These are phyloP conservation scores for Leptodermis oblonga DNA, from an alignment of 257 asterid genomes.

Conservation along the genomic window DNA sequence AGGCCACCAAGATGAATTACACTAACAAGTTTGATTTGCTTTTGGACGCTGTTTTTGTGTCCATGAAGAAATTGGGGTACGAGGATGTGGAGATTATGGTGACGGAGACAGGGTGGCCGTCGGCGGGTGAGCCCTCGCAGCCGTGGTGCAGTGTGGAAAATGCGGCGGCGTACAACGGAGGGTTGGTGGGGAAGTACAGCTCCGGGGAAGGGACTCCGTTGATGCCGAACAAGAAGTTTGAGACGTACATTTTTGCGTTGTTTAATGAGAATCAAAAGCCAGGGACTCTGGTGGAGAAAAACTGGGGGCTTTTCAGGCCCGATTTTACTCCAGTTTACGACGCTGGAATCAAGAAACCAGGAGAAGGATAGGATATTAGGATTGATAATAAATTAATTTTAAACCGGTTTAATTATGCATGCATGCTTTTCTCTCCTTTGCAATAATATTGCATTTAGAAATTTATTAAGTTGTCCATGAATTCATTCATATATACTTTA, in stretches of 20 bases:
- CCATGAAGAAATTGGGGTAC: constrained; percentile 71
- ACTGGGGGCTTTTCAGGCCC: constrained; percentile 78
- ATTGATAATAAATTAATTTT: background rate
- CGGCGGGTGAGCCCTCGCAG: constrained; percentile 56
- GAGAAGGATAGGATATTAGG: constrained; percentile 1
- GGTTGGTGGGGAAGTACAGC: constrained; percentile 41
- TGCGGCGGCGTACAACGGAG: constrained; percentile 71
- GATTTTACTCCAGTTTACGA: constrained; percentile 70
- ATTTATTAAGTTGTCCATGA: too few species aligned
- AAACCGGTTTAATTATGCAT: too few species aligned
- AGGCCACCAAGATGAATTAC: constrained; percentile 36
- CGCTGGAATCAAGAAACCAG: constrained; percentile 54
- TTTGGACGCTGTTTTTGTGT: constrained; percentile 56
- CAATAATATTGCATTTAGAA: too few species aligned
- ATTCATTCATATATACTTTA: too few species aligned
- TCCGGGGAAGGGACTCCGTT: constrained; percentile 73
- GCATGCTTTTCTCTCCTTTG: too few species aligned
- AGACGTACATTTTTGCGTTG: constrained; percentile 54
- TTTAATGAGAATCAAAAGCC: constrained; percentile 73
- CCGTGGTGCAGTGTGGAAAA: constrained; percentile 58
- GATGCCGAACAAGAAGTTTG: constrained; percentile 65
- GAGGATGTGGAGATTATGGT: constrained; percentile 65
- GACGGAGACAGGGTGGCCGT: constrained; percentile 96
- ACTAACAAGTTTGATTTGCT: constrained; percentile 71
- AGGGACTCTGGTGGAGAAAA: constrained; percentile 62